Percentiles rank a stretch among this genome's conserved stretches.
Evolutionary conservation across 2,329 filamentous ascomycete species (phyloP).

Genomic region (Xylaria sp.): DNA sequence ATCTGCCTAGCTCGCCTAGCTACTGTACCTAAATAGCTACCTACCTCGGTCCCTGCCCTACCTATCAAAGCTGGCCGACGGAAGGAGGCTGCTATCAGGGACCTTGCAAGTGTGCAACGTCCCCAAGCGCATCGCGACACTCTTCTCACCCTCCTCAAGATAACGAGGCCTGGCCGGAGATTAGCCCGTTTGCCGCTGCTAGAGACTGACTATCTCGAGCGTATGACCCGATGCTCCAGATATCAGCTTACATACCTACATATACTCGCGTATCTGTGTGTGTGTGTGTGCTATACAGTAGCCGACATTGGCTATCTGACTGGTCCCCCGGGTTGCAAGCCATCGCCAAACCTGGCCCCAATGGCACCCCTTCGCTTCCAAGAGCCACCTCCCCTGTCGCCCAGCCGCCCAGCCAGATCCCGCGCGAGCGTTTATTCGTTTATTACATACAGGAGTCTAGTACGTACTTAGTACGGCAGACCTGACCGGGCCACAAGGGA

Average conservation of each 20-base stretch:
- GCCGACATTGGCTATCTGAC: not conserved
- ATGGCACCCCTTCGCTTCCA: constrained; percentile 13
- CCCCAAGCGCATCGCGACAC: not conserved
- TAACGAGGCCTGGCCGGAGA: constrained; percentile 5
- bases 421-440: constrained; percentile 19
- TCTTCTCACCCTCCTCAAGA: constrained; percentile 12
- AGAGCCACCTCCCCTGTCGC: constrained; percentile 17
- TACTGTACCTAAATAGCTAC: not conserved
- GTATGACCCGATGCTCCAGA: constrained; percentile 17
- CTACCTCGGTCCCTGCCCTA: not conserved
- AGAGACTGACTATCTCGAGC: constrained; percentile 11
- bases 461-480: constrained; percentile 1
- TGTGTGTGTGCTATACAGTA: not conserved
- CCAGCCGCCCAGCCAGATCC: constrained; percentile 28
- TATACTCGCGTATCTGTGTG: not conserved
- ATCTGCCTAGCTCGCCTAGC: no score
- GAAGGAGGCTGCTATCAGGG: constrained; percentile 10
- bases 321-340: not conserved
- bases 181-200: constrained; percentile 8
- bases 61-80: not conserved
- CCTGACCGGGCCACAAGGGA: constrained; percentile 32
- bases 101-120: constrained; percentile 9
- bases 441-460: no score
- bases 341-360: constrained; percentile 21
- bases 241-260: constrained; percentile 4